Evolutionary conservation across 805 yeast genomes (phyloP), one percentile per base, ranked within the genome.

Genomic region (Pichia pseudocactophila): DNA sequence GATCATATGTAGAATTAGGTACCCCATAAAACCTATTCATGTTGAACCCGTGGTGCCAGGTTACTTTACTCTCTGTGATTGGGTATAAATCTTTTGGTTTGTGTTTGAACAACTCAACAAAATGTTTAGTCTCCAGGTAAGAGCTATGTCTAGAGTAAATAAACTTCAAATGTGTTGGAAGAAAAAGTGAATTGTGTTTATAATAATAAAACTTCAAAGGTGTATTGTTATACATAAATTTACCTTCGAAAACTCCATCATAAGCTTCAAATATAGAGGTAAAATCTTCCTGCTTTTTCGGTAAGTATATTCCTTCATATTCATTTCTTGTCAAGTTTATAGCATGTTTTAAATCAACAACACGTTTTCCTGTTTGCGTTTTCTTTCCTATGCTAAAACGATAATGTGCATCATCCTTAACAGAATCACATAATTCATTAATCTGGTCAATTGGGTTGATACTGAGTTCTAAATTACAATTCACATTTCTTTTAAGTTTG

Each of bases 141-240:
- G 52, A 44, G 22, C 55, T 51, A 20, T 52, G 56, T 19, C 56
- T 42, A 3, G 52, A 47, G 39, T 45, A 47, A 15, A 52, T 33
- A 30, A 42, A 49, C 30, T 37, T 36, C 3, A 50, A 27, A 10
- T 36, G 33, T 17, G 25, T 15, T 13, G 55, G 53, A 2, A 45
- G 30, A 15, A 42, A 37, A 3, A 18, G 13, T 13, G 35, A 17
- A 4, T 31, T n/a, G 25, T 22, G 25, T 8, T 22, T 22, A 22
- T 22, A 22, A 8, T 22, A 22, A 8, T 22, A 22, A 22, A 22
- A 22, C 25, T 7, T 25, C 9, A 8, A 19, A 27, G 12, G 15
- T 12, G 9, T 40, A 33, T 19, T 38, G 16, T 12, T n/a, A 41
- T 26, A 37, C 26, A 37, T 36, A n/a, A 39, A 39, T 3, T 5